These are phyloP conservation scores for Boletus vinaceobasis DNA, from an alignment of 768 basidiomycete genomes.

Conservation along the genomic window DNA sequence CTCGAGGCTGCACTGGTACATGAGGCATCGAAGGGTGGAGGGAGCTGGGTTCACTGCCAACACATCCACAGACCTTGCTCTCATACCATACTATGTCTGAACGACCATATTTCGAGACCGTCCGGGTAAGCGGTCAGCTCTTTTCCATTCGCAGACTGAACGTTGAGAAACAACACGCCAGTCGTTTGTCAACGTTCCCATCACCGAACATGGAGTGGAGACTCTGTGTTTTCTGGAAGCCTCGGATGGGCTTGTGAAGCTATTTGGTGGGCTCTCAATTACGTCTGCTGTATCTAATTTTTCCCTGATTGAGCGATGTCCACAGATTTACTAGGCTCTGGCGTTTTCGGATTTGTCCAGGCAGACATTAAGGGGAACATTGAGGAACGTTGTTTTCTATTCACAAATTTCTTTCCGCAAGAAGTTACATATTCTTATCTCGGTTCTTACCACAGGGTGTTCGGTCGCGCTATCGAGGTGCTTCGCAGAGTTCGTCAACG, in stretches of 20 bases:
- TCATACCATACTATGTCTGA: slow-evolving; percentile 22
- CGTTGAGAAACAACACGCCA: slow-evolving; percentile 29
- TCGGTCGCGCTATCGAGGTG: slow-evolving; percentile 48
- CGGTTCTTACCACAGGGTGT: slow-evolving; percentile 49
- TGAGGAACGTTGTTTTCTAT: slow-evolving; percentile 39
- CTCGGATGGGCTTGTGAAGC: slow-evolving; percentile 74
- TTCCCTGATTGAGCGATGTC: slow-evolving; percentile 11
- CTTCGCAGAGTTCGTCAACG: slow-evolving; percentile 45
- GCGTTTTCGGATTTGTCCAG: slow-evolving; percentile 73
- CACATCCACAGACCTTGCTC: slow-evolving; percentile 3
- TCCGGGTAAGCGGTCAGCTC: slow-evolving; percentile 44
- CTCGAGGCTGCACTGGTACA: slow-evolving; percentile 29
- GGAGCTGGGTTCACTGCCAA: slow-evolving; percentile 6
- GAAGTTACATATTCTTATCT: slow-evolving; percentile 12
- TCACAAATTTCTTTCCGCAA: slow-evolving; percentile 9
- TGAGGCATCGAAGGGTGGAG: slow-evolving; percentile 14
- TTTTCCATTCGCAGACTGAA: neutral
- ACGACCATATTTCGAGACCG: slow-evolving; percentile 64
- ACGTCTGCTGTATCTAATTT: slow-evolving; percentile 14
- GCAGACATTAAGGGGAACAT: slow-evolving; percentile 68
- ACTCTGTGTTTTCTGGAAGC: slow-evolving; percentile 81
- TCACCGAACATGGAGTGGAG: slow-evolving; percentile 75
- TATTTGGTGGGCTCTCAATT: slow-evolving; percentile 56
- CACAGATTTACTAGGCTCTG: slow-evolving; percentile 63
- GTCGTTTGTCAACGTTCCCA: slow-evolving; percentile 85